phyloP scores from a whole-genome alignment of 495 filamentous ascomycete species.

The Aspergillus avenaceus region DNA sequence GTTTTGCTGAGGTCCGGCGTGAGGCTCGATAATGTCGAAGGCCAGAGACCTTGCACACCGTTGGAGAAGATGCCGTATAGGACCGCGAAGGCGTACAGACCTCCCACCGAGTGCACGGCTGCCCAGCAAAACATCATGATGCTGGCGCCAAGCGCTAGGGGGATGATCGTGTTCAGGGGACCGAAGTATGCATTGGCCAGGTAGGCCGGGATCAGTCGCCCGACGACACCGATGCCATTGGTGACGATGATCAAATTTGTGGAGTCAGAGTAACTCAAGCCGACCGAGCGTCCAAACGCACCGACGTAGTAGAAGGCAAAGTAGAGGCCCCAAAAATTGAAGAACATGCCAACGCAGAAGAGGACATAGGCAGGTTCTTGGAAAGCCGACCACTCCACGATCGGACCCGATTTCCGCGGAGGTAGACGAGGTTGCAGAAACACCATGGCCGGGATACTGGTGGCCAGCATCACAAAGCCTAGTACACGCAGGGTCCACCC shows the following conservation, averaged over 20 bases:
- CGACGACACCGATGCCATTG: background rate
- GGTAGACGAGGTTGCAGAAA: constrained; percentile 52
- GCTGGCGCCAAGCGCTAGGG: background rate
- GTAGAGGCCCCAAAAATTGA: background rate
- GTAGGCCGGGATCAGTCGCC: background rate
- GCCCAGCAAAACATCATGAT: background rate
- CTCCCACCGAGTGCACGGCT: background rate
- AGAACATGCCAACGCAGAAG: background rate
- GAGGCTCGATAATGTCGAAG: background rate
- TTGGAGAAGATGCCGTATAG: background rate
- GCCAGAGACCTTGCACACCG: background rate
- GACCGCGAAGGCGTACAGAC: background rate
- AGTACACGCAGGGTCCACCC: constrained; percentile 67
- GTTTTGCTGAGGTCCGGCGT: background rate
- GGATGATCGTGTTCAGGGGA: background rate
- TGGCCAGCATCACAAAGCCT: constrained; percentile 65
- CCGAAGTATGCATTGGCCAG: background rate
- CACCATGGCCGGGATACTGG: constrained; percentile 29
- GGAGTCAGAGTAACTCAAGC: background rate
- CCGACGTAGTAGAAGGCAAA: background rate
- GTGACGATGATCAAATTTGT: background rate
- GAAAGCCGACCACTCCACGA: constrained; percentile 59
- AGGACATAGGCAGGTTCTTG: constrained; percentile 54
- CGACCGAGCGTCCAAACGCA: background rate
- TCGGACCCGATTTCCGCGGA: constrained; percentile 48